These are phyloP conservation scores for Symbiodinium natans DNA, from an alignment of 73 alveolate genomes.

Conservation along the genomic window DNA sequence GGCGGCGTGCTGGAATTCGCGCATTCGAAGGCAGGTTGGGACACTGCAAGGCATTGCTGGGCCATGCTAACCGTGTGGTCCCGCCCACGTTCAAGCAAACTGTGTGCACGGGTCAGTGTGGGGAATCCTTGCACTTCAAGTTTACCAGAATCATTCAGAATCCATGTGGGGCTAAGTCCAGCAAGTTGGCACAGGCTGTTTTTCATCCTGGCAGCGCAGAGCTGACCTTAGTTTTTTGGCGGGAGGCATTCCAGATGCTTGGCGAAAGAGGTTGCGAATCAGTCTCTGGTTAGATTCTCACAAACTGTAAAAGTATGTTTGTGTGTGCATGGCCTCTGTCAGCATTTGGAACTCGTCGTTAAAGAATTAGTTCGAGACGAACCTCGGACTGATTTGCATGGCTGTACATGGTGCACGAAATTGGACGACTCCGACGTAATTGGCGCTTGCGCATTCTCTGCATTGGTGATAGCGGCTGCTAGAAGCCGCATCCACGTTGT, in stretches of 20 bases:
- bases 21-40: neutral
- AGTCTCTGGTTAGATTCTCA: too few species aligned
- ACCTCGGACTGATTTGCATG: conserved; percentile 7
- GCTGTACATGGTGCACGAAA: conserved; percentile 16
- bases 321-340: neutral
- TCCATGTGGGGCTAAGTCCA: too few species aligned
- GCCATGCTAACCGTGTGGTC: neutral
- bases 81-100: too few species aligned
- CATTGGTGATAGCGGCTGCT: neutral
- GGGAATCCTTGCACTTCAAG: too few species aligned
- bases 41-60: neutral
- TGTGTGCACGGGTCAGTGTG: too few species aligned
- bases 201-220: conserved; percentile 5
- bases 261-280: too few species aligned
- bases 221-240: conserved; percentile 6
- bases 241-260: neutral
- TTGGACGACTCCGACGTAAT: neutral
- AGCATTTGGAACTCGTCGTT: neutral
- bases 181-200: too few species aligned
- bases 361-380: conserved; percentile 1
- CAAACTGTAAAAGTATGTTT: neutral
- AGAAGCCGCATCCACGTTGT: conserved; percentile 5
- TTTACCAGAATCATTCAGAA: too few species aligned
- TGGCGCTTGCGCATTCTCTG: neutral
- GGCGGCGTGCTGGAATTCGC: conserved; percentile 4